Percentiles rank a stretch among this genome's conserved stretches.
These are phyloP conservation scores for Ceratocystis colombiana DNA, from an alignment of 2,329 filamentous ascomycete species.

Conservation along the genomic window DNA sequence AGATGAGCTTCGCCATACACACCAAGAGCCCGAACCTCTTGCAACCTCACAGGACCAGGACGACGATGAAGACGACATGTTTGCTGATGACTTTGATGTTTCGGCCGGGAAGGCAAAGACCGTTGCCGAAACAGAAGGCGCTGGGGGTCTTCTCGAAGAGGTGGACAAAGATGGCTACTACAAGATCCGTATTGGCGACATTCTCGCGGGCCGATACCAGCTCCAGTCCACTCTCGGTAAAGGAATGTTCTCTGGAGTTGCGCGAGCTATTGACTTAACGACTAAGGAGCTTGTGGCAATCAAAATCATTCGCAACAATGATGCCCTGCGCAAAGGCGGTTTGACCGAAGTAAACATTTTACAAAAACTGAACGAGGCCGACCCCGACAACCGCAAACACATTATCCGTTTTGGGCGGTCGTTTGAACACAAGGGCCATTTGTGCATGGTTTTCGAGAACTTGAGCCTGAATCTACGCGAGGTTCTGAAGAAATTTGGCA, in stretches of 20 bases:
- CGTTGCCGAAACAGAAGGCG: conserved; percentile 33
- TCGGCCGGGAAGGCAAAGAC: conserved; percentile 29
- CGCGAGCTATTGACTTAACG: conserved; percentile 68
- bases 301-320: conserved; percentile 97
- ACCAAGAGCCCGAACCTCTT: background rate
- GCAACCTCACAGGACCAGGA: conserved; percentile 34
- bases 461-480: conserved; percentile 87
- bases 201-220: conserved; percentile 81
- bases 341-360: conserved; percentile 91
- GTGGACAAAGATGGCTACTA: conserved; percentile 95
- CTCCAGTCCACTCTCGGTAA: conserved; percentile 79
- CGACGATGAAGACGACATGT: conserved; percentile 75
- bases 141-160: conserved; percentile 74
- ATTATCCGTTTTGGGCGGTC: conserved; percentile 76
- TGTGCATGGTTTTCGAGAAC: conserved; percentile 96
- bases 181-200: conserved; percentile 82
- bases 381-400: conserved; percentile 83
- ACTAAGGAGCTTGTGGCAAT: conserved; percentile 75
- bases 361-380: conserved; percentile 72
- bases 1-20: conserved; percentile 50
- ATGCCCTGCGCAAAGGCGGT: conserved; percentile 81
- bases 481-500: conserved; percentile 88
- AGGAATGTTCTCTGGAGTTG: conserved; percentile 96
- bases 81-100: conserved; percentile 68
- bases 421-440: conserved; percentile 89